Conservation (phyloP, 305 asterid species). For the Rubia occidens region DNA sequence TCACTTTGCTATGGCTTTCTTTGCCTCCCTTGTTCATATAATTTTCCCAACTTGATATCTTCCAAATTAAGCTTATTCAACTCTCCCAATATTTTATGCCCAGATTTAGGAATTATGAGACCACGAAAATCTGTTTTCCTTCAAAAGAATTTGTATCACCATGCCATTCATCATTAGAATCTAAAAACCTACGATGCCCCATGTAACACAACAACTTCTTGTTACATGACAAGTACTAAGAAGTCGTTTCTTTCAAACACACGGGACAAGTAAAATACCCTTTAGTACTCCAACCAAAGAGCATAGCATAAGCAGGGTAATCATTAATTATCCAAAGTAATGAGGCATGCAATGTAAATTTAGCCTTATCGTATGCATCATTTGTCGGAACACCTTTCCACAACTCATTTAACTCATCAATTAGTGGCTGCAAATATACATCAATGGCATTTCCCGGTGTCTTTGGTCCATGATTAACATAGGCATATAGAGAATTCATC, state of each 20-base stretch:
- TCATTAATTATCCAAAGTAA: constrained; percentile 16
- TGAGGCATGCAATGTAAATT: constrained; percentile 7
- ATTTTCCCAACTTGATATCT: not conserved
- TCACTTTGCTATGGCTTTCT: not conserved
- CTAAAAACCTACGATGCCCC: constrained; percentile 2
- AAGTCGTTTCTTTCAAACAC: not conserved
- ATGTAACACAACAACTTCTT: not conserved
- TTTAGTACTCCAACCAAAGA: constrained; percentile 19
- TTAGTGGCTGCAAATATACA: constrained; percentile 15
- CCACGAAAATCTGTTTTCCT: not conserved
- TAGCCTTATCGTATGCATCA: not conserved
- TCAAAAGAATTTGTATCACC: not conserved
- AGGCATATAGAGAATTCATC: not conserved
- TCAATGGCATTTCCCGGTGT: constrained; percentile 19
- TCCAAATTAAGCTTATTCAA: not conserved
- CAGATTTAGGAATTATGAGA: not conserved
- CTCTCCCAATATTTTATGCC: not conserved
- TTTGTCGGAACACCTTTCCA: constrained; percentile 2
- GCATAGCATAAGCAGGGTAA: not conserved
- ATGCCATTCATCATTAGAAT: not conserved
- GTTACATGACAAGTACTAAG: not conserved
- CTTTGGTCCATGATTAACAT: constrained; percentile 8
- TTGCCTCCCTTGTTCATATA: not conserved
- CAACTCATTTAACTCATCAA: constrained; percentile 14
- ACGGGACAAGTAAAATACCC: constrained; percentile 10